Conservation (phyloP, 805 yeast genomes). For the Sugiyamaella chiloensis region DNA sequence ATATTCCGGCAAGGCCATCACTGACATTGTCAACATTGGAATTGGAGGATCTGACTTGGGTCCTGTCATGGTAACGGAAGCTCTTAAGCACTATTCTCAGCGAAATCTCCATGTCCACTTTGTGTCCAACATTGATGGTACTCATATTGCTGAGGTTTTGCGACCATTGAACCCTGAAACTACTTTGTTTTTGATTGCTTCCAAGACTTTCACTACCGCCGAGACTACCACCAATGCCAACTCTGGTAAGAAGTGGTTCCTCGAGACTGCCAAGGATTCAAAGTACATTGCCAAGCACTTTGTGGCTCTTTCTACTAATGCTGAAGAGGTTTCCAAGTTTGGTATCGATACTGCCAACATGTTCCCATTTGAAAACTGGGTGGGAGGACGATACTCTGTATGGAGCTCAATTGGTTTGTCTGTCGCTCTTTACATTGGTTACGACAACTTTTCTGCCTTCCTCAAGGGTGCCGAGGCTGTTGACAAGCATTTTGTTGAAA, state of each 20-base stretch:
- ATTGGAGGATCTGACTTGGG: slow-evolving; percentile 99
- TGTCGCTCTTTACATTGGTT: slow-evolving; percentile 92
- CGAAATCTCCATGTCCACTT: slow-evolving; percentile 74
- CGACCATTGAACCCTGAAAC: slow-evolving; percentile 81
- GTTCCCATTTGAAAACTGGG: slow-evolving; percentile 99
- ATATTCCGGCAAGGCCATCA: slow-evolving; percentile 90
- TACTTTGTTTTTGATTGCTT: slow-evolving; percentile 80
- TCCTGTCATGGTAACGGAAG: slow-evolving; percentile 99
- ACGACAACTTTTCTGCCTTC: slow-evolving; percentile 86
- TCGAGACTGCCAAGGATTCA: slow-evolving; percentile 61
- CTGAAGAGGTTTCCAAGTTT: slow-evolving; percentile 83
- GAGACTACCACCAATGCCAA: slow-evolving; percentile 96
- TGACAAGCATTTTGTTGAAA: slow-evolving; percentile 80
- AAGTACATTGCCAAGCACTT: slow-evolving; percentile 92
- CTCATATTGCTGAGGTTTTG: slow-evolving; percentile 90
- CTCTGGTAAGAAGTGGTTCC: slow-evolving; percentile 93
- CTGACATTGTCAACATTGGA: slow-evolving; percentile 95
- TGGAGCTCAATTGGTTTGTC: slow-evolving; percentile 99
- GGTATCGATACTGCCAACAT: slow-evolving; percentile 97
- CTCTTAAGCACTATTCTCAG: slow-evolving; percentile 84
- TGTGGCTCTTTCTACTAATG: slow-evolving; percentile 94
- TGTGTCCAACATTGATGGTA: slow-evolving; percentile 98
- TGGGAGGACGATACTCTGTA: slow-evolving; percentile 99
- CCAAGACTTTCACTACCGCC: slow-evolving; percentile 98
- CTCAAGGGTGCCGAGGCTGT: slow-evolving; percentile 97